Evolutionary conservation across 805 yeast genomes (phyloP).

Genomic region (Pichia thaimueangensis): DNA sequence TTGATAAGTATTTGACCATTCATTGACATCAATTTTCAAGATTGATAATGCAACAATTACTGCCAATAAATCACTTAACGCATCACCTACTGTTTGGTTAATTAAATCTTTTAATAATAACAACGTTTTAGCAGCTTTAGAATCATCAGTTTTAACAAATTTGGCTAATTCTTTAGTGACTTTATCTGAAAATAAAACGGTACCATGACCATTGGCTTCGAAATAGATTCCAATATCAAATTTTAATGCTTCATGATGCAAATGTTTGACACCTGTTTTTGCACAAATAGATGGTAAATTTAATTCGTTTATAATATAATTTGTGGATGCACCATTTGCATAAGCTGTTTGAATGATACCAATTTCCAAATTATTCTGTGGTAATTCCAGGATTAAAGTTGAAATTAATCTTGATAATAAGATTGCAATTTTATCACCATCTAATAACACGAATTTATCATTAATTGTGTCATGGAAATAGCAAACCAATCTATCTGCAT

Average conservation of each 20-base stretch:
- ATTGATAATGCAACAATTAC: constrained; percentile 61
- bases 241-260: constrained; percentile 83
- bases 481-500: constrained; percentile 90
- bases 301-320: constrained; percentile 53
- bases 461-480: constrained; percentile 43
- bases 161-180: constrained; percentile 37
- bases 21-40: constrained; percentile 39
- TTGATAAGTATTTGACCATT: constrained; percentile 71
- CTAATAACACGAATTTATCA: constrained; percentile 51
- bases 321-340: constrained; percentile 90
- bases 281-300: constrained; percentile 80
- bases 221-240: constrained; percentile 92
- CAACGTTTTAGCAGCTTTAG: constrained; percentile 46
- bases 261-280: constrained; percentile 93
- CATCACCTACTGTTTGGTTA: constrained; percentile 98
- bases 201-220: constrained; percentile 99
- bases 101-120: constrained; percentile 61
- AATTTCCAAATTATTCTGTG: constrained; percentile 25
- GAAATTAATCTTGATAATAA: constrained; percentile 64
- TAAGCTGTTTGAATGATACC: constrained; percentile 98
- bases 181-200: constrained; percentile 69
- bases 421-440: constrained; percentile 92
- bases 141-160: constrained; percentile 33
- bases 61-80: constrained; percentile 83
- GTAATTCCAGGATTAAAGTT: constrained; percentile 38